Evolutionary conservation across 192 early-diverging fungal species (phyloP), one percentile per base, ranked within the genome.

Genomic region (Entomortierella beljakovae): DNA sequence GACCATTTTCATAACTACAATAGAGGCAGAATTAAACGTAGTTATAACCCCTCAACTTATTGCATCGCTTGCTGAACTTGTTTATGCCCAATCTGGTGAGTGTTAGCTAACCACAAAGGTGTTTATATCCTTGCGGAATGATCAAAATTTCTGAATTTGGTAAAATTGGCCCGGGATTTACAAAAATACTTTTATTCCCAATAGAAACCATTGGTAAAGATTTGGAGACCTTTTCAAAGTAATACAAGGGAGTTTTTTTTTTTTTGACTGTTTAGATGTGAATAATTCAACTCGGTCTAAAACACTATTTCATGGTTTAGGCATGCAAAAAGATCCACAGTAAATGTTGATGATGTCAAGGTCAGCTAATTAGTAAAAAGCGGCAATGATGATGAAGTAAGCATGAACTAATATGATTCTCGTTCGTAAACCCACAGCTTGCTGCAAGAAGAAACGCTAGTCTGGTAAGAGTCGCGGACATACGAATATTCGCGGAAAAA

Each of bases 291-390:
- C 16, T 26, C 49, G 32, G 13, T 1, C 32, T 32, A 5, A 56
- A 25, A 10, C 37, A 29, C 8, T 6, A 18, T 35, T 57, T 49
- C 1, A 32, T 35, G 22, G 16, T 25, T n/a, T 67, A 83, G 82
- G 29, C 82, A 83, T 32, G 82, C 77, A 16, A 83, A 76, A 43
- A 61, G 82, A 35, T 70, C 82, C 13, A 80, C 76, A 26, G 57
- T 83, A 16, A 75, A 63, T 29, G 71, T 68, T 43, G 82, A 83
- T 26, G 82, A 83, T 55, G 77, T 83, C 60, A 83, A 83, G 82
- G 82, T 83, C 49, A 26, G 40, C 49, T 3, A 42, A 42, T 18
- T 52, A 56, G 18, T 52, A 2, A 25, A 29, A 32, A 15, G 25
- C 3, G 26, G 31, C 20, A 22, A 46, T 33, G 52, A 9, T 42